These are phyloP conservation scores for Colletotrichum truncatum DNA, from an alignment of 2,329 filamentous ascomycete species.

Conservation along the genomic window DNA sequence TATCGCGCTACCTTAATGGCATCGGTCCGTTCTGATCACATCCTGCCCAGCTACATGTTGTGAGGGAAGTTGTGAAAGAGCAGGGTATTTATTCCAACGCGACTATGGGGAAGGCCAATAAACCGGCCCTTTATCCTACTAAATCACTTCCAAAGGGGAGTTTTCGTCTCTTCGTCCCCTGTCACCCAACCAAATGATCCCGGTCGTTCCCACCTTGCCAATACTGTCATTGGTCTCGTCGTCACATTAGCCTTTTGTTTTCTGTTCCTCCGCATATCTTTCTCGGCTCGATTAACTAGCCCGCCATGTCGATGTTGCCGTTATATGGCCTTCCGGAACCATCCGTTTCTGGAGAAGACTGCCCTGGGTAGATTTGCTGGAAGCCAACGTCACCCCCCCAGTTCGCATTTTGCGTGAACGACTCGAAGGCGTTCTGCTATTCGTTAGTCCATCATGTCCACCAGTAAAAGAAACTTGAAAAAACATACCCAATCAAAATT, in stretches of 20 bases:
- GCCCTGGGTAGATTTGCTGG: constrained; percentile 48
- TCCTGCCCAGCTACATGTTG: background rate
- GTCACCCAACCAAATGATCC: background rate
- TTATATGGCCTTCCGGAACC: constrained; percentile 11
- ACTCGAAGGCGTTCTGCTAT: constrained; percentile 63
- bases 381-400: constrained; percentile 63
- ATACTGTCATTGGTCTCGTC: constrained; percentile 14
- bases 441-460: constrained; percentile 36
- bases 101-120: background rate
- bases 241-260: background rate
- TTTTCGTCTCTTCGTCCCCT: background rate
- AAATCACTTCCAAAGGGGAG: constrained; percentile 2
- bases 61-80: background rate
- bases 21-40: constrained; percentile 7
- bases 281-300: background rate
- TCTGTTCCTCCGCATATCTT: background rate
- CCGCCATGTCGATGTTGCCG: constrained; percentile 17
- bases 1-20: background rate
- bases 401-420: constrained; percentile 63
- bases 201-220: background rate
- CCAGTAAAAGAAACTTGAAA: background rate
- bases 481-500: constrained; percentile 68
- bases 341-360: constrained; percentile 24
- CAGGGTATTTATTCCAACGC: constrained; percentile 22
- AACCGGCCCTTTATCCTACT: background rate